These are phyloP conservation scores for Sporothrix variecibatus DNA, from an alignment of 2,329 filamentous ascomycete species.

Conservation along the genomic window DNA sequence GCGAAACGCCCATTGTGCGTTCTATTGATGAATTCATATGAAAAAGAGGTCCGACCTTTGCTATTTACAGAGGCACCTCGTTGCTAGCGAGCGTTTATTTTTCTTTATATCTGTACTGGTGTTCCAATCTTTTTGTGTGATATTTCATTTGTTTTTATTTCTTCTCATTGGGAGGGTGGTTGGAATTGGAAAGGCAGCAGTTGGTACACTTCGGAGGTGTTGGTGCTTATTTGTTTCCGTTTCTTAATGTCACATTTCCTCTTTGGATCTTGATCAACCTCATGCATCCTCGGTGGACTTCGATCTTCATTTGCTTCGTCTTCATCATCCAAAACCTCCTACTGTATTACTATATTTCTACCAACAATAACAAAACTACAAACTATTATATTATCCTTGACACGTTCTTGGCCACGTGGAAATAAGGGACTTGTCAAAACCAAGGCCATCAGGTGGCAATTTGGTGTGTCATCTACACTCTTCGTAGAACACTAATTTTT, in stretches of 20 bases:
- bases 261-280: background rate
- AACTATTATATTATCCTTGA: background rate
- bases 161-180: background rate
- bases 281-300: background rate
- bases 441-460: too few relatives aligned
- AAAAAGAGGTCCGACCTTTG: too few relatives aligned
- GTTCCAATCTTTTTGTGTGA: background rate
- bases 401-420: background rate
- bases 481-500: background rate
- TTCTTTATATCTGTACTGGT: background rate
- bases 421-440: background rate
- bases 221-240: background rate
- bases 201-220: background rate
- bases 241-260: background rate
- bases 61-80: background rate
- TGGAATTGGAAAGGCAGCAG: background rate
- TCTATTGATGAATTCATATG: conserved; percentile 78
- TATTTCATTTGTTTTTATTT: background rate
- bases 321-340: background rate
- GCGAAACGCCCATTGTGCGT: conserved; percentile 72
- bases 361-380: background rate
- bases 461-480: too few relatives aligned
- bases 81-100: conserved; percentile 13
- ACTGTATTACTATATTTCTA: conserved; percentile 1
- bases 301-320: background rate